These are phyloP conservation scores for Macrocybe sp. DNA, from an alignment of 1,284 basidiomycete species.

Conservation along the genomic window DNA sequence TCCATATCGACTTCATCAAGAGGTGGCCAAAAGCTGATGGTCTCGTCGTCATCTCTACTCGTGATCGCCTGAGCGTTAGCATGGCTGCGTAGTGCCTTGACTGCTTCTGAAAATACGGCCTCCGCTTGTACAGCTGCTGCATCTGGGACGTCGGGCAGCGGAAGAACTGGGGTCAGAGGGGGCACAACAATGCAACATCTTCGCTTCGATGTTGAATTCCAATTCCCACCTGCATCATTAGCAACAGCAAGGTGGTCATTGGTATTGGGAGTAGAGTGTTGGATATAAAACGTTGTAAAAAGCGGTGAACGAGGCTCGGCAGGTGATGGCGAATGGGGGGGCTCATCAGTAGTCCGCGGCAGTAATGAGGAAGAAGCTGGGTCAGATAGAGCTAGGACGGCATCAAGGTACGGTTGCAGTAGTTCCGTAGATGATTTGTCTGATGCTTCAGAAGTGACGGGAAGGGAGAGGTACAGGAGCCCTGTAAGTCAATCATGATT, in stretches of 20 bases:
- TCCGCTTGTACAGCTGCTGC: constrained; percentile 55
- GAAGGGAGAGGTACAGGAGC: constrained; percentile 58
- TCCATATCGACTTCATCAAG: constrained; percentile 35
- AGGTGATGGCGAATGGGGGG: background rate
- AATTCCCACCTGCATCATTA: constrained; percentile 2
- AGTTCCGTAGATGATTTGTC: constrained; percentile 36
- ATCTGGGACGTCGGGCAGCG: constrained; percentile 55
- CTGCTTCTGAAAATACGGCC: constrained; percentile 52
- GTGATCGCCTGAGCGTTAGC: constrained; percentile 4
- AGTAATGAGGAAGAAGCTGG: background rate
- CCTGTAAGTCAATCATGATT: constrained; percentile 30
- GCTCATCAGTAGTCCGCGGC: too few species aligned
- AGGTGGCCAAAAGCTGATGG: constrained; percentile 42
- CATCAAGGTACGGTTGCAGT: constrained; percentile 58
- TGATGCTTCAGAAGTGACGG: constrained; percentile 25
- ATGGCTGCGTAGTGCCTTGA: constrained; percentile 23
- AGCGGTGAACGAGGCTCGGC: constrained; percentile 28
- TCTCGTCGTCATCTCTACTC: constrained; percentile 10
- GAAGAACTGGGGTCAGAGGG: constrained; percentile 30
- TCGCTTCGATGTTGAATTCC: constrained; percentile 11
- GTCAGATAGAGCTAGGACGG: constrained; percentile 35
- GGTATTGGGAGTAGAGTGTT: constrained; percentile 22
- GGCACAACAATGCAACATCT: constrained; percentile 29
- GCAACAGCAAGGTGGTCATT: constrained; percentile 10
- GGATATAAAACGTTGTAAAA: constrained; percentile 54